Evolutionary conservation across 139 green algal species (phyloP).

Genomic region (Chlamydomonas sphaeroides): DNA sequence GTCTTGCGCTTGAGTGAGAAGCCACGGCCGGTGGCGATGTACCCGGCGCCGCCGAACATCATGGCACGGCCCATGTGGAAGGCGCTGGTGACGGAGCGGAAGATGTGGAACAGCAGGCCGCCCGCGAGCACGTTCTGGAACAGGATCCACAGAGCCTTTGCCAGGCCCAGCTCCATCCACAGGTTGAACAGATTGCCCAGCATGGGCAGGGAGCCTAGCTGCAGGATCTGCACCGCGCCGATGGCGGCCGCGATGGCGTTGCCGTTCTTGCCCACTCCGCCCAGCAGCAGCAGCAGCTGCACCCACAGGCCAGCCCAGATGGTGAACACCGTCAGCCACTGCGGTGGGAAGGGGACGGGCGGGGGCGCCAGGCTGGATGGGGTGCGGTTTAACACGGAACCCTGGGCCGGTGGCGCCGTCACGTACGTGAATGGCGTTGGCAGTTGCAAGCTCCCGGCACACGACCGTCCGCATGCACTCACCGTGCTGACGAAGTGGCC

Average conservation of each 20-base stretch:
- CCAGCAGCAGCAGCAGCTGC: conserved; percentile 67
- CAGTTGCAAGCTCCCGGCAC: too few relatives aligned
- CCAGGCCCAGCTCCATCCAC: conserved; percentile 21
- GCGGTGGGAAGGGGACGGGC: neutral
- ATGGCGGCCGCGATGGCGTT: conserved; percentile 36
- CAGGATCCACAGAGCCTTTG: neutral
- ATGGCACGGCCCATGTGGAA: conserved; percentile 68
- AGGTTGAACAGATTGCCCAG: conserved; percentile 66
- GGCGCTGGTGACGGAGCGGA: conserved; percentile 64
- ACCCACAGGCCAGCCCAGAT: conserved; percentile 71
- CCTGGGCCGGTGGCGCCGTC: too few relatives aligned
- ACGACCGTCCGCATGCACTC: too few relatives aligned
- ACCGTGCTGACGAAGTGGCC: conserved; percentile 85
- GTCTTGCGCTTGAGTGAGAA: conserved; percentile 76
- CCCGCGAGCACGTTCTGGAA: conserved; percentile 39
- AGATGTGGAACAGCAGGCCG: conserved; percentile 76
- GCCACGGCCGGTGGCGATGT: conserved; percentile 69
- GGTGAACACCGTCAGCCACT: conserved; percentile 65
- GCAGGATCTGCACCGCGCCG: conserved; percentile 59
- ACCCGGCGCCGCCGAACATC: conserved; percentile 70
- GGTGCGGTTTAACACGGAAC: too few relatives aligned
- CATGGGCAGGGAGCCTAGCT: conserved; percentile 72
- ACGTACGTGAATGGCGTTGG: too few relatives aligned
- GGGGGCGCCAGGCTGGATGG: too few relatives aligned
- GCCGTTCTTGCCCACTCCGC: conserved; percentile 64